Percentiles rank a stretch among this genome's conserved stretches.
Evolutionary conservation across 192 early-diverging fungal species (phyloP).

Genomic region (Backusella australiensis): DNA sequence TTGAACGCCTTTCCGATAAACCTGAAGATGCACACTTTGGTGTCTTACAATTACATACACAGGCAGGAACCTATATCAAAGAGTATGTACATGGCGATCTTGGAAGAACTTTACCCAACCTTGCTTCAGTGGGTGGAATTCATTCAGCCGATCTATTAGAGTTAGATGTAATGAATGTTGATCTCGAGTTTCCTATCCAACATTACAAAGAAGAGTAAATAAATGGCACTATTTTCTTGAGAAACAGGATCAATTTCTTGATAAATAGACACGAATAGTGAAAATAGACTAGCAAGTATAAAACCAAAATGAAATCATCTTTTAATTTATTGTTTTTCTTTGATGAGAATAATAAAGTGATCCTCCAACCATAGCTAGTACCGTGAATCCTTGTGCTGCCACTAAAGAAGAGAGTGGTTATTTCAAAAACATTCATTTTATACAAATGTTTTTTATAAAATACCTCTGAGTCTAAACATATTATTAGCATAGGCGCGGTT

Average conservation of each 20-base stretch:
- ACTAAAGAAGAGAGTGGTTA: conserved; percentile 7
- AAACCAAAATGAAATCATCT: background rate
- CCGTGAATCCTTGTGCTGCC: conserved; percentile 29
- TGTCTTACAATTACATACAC: conserved; percentile 69
- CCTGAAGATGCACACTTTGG: conserved; percentile 42
- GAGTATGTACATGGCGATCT: conserved; percentile 96
- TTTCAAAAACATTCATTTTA: background rate
- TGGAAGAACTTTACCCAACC: conserved; percentile 77
- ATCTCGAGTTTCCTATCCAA: conserved; percentile 80
- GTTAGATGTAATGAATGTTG: conserved; percentile 84
- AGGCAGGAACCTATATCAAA: conserved; percentile 91
- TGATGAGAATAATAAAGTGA: conserved; percentile 19
- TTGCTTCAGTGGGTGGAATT: conserved; percentile 60
- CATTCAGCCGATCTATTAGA: conserved; percentile 68
- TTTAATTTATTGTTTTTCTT: background rate
- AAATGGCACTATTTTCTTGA: background rate
- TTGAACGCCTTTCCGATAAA: background rate
- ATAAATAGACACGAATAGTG: too few species aligned
- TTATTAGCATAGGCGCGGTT: conserved; percentile 34
- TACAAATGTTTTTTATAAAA: background rate
- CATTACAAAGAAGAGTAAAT: conserved; percentile 39
- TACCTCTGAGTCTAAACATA: conserved; percentile 40
- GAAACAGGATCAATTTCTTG: too few species aligned
- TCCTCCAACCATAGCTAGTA: conserved; percentile 24
- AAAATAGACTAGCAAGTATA: too few species aligned